Base-by-base conservation (phyloP, 306 rosid species). In the Castanea crenata region DNA sequence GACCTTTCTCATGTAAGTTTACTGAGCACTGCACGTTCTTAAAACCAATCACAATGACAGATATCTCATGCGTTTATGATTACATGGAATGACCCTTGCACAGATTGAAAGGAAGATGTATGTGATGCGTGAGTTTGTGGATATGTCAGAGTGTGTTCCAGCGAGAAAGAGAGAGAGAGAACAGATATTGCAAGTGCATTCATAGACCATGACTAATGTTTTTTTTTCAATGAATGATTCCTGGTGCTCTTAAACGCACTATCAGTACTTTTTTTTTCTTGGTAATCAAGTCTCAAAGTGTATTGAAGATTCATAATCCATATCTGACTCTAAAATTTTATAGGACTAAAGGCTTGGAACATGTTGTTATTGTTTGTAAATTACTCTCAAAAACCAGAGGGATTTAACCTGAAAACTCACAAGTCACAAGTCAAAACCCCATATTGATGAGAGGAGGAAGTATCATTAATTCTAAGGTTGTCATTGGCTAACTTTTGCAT, bases 11-110 rank as follows among this genome's bases (percentile, higher is more conserved):
- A 65, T 18, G 16, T 58, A 21, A 2, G 27, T 59, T 35, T 67
- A 35, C 8, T 35, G 27, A 51, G 44, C 77, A 67, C 72, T 82
- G 79, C 76, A 78, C 78, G 55, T 27, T 79, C 79, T 80, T 57
- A 75, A 54, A 63, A 16, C 77, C 77, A 75, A 74, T 71, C 52
- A n/a, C 73, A 82, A 16, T 65, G 76, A 72, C 78, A 72, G 58
- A 21, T 29, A 74, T 62, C 51, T 73, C 16, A 23, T 51, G 25
- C 23, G 25, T 10, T 73, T 38, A 80, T 27, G 72, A 14, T 64
- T 64, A 31, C 20, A 21, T 31, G 20, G 1, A 49, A 49, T 63
- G 67, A 62, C 5, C 38, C 68, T 13, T 29, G 20, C 31, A 14
- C 20, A 27, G 15, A 27, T 14, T 27, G 41, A 63, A 63, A 5